Percentiles rank a stretch among this genome's conserved stretches.
phyloP scores from a whole-genome alignment of 768 basidiomycete species.

The Leccinum truebloodii region DNA sequence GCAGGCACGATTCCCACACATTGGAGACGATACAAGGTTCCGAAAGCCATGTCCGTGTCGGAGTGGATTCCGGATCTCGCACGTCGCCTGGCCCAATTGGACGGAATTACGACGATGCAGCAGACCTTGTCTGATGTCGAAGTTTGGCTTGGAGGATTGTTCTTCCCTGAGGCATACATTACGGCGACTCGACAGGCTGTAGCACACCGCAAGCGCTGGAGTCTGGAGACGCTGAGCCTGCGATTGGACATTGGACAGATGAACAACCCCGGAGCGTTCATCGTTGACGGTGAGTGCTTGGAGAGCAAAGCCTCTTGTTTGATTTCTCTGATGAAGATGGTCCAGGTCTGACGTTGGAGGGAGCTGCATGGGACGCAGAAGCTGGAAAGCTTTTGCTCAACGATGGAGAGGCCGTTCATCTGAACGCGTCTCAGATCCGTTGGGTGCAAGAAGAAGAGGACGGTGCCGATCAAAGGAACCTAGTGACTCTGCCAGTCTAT shows the following conservation, averaged over 20 bases:
- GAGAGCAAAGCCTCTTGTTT: background rate
- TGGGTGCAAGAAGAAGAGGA: slow-evolving; percentile 72
- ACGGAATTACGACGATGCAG: slow-evolving; percentile 52
- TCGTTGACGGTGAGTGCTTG: slow-evolving; percentile 76
- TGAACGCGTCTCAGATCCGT: slow-evolving; percentile 80
- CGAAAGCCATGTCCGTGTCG: slow-evolving; percentile 76
- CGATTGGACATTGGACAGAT: slow-evolving; percentile 80
- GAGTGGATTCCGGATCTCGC: slow-evolving; percentile 85
- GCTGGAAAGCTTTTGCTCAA: slow-evolving; percentile 74
- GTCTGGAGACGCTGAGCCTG: slow-evolving; percentile 83
- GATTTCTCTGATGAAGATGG: slow-evolving; percentile 8
- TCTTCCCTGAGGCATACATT: slow-evolving; percentile 96
- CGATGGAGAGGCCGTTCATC: slow-evolving; percentile 76
- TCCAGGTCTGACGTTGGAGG: slow-evolving; percentile 83
- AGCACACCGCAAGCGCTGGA: slow-evolving; percentile 90
- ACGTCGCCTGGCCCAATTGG: slow-evolving; percentile 80
- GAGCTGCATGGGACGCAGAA: slow-evolving; percentile 67
- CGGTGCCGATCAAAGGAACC: slow-evolving; percentile 28
- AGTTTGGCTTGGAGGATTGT: slow-evolving; percentile 92
- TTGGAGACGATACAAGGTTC: slow-evolving; percentile 90
- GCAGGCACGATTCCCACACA: slow-evolving; percentile 84
- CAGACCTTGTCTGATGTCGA: slow-evolving; percentile 68
- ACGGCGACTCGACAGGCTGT: slow-evolving; percentile 96
- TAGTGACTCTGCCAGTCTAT: slow-evolving; percentile 89
- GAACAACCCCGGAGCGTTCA: slow-evolving; percentile 77